phyloP scores from a whole-genome alignment of 768 basidiomycete species.

The Phaeolepiota aurea region DNA sequence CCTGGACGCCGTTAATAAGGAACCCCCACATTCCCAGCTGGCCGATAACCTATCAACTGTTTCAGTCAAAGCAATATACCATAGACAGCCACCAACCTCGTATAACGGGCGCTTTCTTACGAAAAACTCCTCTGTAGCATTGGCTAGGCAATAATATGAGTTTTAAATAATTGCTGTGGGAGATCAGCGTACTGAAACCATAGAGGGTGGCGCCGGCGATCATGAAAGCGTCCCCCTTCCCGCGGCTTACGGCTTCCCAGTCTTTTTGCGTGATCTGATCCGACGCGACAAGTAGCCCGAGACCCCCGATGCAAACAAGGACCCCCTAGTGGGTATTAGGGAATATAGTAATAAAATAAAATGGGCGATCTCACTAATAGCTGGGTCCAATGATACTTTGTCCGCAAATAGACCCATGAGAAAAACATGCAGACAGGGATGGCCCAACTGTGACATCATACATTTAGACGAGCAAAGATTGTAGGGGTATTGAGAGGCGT shows the following conservation, averaged over 20 bases:
- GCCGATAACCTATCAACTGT: slow-evolving; percentile 57
- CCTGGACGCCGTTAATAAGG: slow-evolving; percentile 72
- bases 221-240: slow-evolving; percentile 83
- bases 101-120: slow-evolving; percentile 75
- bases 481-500: slow-evolving; percentile 15
- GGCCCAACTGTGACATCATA: slow-evolving; percentile 53
- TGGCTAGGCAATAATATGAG: slow-evolving; percentile 55
- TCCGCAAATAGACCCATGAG: slow-evolving; percentile 77
- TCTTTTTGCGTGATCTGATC: slow-evolving; percentile 75
- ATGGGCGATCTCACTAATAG: slow-evolving; percentile 41
- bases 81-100: slow-evolving; percentile 33
- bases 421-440: slow-evolving; percentile 83
- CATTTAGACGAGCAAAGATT: neutral
- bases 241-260: slow-evolving; percentile 54
- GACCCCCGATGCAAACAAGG: slow-evolving; percentile 62
- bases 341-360: neutral
- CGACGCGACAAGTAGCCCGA: slow-evolving; percentile 73
- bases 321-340: slow-evolving; percentile 42
- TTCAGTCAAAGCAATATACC: neutral
- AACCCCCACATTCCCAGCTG: slow-evolving; percentile 83
- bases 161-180: too few relatives aligned
- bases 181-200: slow-evolving; percentile 78
- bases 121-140: slow-evolving; percentile 84
- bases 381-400: slow-evolving; percentile 79
- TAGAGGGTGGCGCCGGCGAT: slow-evolving; percentile 80